phyloP scores from a whole-genome alignment of 2,329 filamentous ascomycete genomes.

The Zasmidium angulare region DNA sequence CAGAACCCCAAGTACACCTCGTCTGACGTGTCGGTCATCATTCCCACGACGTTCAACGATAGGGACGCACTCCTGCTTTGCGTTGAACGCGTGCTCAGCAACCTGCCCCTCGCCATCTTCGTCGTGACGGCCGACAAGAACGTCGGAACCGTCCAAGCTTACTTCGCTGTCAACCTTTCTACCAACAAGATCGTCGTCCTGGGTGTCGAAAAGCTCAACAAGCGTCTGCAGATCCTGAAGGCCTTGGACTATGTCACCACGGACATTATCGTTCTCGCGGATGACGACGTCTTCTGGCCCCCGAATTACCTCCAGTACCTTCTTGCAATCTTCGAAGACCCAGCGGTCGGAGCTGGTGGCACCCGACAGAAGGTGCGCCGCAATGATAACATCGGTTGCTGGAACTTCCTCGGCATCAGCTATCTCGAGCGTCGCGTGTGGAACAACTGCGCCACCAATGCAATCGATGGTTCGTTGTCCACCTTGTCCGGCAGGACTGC shows the following conservation, averaged over 20 bases:
- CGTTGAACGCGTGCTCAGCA: conserved; percentile 26
- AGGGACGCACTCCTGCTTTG: conserved; percentile 31
- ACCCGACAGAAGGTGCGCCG: conserved; percentile 57
- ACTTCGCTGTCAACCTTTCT: conserved; percentile 9
- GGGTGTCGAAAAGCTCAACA: conserved; percentile 35
- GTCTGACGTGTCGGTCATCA: conserved; percentile 32
- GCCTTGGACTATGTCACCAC: conserved; percentile 32
- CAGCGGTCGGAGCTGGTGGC: conserved; percentile 54
- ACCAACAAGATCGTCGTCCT: conserved; percentile 27
- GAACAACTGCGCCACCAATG: conserved; percentile 57
- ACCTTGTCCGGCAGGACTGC: conserved; percentile 59
- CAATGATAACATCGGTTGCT: conserved; percentile 30
- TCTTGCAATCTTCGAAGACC: conserved; percentile 44
- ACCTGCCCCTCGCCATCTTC: conserved; percentile 27
- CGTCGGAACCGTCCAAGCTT: conserved; percentile 20
- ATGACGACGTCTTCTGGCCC: conserved; percentile 40
- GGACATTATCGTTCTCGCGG: conserved; percentile 33
- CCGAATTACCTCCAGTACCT: conserved; percentile 31
- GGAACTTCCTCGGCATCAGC: conserved; percentile 59
- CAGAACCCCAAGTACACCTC: conserved; percentile 27
- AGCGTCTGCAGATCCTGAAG: conserved; percentile 35
- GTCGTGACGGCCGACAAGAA: conserved; percentile 31
- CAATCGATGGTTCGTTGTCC: conserved; percentile 60
- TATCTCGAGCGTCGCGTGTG: conserved; percentile 65
- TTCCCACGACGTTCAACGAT: conserved; percentile 37